Evolutionary conservation across 495 filamentous ascomycete species (phyloP).

Genomic region (Copromyces sp.): DNA sequence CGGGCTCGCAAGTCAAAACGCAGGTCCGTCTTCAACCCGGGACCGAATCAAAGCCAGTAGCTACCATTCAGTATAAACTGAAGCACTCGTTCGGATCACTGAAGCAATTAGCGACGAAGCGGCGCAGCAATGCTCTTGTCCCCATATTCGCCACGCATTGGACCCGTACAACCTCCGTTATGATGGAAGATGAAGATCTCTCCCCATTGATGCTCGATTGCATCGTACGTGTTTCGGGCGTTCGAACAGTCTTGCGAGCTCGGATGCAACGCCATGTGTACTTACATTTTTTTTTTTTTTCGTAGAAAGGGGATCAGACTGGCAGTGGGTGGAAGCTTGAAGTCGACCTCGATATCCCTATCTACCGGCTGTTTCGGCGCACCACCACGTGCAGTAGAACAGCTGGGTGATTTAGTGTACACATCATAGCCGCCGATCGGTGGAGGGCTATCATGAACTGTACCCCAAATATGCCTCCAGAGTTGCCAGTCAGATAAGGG

Average conservation of each 20-base stretch:
- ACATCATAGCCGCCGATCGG: neutral
- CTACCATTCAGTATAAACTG: neutral
- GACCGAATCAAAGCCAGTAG: neutral
- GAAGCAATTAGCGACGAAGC: neutral
- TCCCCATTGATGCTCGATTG: neutral
- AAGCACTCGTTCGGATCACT: neutral
- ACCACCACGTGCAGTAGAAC: neutral
- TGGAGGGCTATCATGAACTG: neutral
- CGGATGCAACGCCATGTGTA: neutral
- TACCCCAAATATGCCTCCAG: neutral
- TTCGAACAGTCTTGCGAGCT: neutral
- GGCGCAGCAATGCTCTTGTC: neutral
- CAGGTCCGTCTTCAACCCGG: neutral
- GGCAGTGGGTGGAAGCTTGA: neutral
- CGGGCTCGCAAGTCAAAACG: neutral
- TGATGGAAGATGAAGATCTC: neutral
- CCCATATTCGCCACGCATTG: neutral
- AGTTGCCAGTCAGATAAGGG: neutral
- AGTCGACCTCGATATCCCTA: neutral
- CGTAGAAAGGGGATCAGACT: neutral
- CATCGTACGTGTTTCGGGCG: neutral
- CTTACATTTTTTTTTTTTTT: neutral
- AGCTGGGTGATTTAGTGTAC: neutral
- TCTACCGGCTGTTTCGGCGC: neutral
- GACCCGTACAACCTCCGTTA: neutral